Percentiles rank a stretch among this genome's conserved stretches.
Conservation (phyloP, 1,139 yeast species). For the Torulaspora globosa region DNA sequence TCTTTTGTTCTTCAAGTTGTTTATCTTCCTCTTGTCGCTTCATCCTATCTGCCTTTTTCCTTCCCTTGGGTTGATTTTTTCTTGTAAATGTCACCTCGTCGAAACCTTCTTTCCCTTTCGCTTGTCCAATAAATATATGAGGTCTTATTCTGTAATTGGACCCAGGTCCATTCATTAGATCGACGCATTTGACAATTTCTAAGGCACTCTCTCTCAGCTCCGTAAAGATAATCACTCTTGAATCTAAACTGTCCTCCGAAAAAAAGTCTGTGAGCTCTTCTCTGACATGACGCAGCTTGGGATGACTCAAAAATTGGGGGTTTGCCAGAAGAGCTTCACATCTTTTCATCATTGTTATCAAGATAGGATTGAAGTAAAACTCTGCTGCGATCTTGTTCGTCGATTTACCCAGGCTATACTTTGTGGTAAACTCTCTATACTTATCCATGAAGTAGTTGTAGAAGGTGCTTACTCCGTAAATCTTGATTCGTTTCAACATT, state of each 20-base stretch:
- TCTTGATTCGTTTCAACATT: constrained; percentile 59
- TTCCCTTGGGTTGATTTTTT: constrained; percentile 42
- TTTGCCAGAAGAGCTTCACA: constrained; percentile 46
- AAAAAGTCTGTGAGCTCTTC: constrained; percentile 59
- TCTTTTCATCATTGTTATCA: constrained; percentile 43
- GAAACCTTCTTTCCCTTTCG: constrained; percentile 56
- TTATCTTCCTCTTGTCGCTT: constrained; percentile 36
- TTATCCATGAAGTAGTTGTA: constrained; percentile 60
- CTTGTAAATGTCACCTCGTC: constrained; percentile 49
- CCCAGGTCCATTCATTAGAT: constrained; percentile 38
- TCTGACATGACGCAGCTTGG: constrained; percentile 61
- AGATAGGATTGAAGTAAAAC: constrained; percentile 51
- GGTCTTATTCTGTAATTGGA: constrained; percentile 48
- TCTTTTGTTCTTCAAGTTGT: constrained; percentile 28
- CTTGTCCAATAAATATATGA: constrained; percentile 89
- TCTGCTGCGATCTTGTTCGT: constrained; percentile 57
- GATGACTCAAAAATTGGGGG: constrained; percentile 59
- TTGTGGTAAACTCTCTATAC: constrained; percentile 54
- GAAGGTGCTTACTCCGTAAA: constrained; percentile 80
- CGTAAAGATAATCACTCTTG: constrained; percentile 81
- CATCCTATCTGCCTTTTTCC: constrained; percentile 39
- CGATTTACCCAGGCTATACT: constrained; percentile 45
- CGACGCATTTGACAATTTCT: constrained; percentile 72
- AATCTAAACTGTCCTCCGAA: constrained; percentile 41
- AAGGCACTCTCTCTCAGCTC: constrained; percentile 86